Conservation (phyloP, 176 grass and related monocot species). For the Puya raimondii region DNA sequence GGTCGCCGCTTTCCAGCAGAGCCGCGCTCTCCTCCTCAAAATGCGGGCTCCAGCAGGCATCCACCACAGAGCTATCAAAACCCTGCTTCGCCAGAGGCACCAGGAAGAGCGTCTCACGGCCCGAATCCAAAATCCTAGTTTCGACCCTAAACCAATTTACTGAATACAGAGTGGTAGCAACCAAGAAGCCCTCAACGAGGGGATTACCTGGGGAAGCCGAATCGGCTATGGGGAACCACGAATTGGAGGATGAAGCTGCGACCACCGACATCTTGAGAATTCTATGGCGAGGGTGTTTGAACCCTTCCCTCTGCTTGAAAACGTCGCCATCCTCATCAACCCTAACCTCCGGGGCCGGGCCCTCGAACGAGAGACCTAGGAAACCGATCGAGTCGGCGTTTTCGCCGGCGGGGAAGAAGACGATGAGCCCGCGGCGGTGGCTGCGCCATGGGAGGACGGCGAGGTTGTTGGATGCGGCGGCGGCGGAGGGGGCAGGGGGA, state of each 20-base stretch:
- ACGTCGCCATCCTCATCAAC: conserved; percentile 20
- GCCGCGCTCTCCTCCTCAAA: conserved; percentile 33
- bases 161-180: conserved; percentile 59
- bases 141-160: conserved; percentile 72
- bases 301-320: conserved; percentile 47
- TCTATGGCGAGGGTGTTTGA: conserved; percentile 39
- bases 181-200: conserved; percentile 45
- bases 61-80: conserved; percentile 41
- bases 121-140: conserved; percentile 12
- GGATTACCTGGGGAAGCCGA: background rate
- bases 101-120: conserved; percentile 17
- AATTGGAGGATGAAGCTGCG: background rate
- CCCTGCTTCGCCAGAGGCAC: conserved; percentile 39
- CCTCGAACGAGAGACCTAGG: conserved; percentile 4
- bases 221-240: conserved; percentile 16
- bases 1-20: conserved; percentile 54
- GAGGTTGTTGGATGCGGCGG: conserved; percentile 16
- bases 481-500: background rate
- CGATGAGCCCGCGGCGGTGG: conserved; percentile 10
- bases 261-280: conserved; percentile 43
- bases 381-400: conserved; percentile 48
- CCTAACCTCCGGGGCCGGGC: background rate
- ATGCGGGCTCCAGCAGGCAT: conserved; percentile 73
- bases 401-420: conserved; percentile 51
- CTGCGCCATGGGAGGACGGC: conserved; percentile 10